Evolutionary conservation across 2,329 filamentous ascomycete species (phyloP), one percentile per base, ranked within the genome.

Genomic region (Epichloe sibirici): DNA sequence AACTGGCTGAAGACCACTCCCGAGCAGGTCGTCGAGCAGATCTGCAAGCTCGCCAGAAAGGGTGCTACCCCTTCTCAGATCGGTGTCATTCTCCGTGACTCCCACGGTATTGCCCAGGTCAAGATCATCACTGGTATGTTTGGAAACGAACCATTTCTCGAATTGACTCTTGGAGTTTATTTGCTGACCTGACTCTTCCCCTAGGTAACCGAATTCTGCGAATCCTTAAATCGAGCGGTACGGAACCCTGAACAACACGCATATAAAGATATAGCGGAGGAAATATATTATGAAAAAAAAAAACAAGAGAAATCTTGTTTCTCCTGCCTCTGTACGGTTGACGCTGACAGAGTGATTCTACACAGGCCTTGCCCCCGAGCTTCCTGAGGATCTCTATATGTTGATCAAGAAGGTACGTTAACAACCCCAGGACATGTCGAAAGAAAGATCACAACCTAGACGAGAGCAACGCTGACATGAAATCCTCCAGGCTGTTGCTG

Each of bases 371-470:
- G 91, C 93, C 66, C 93, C 94, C 73, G 90, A 97, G 74, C 85
- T 98, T 67, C 93, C 94, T 71, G 93, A 98, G 85, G 93, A 98
- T 77, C 86, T 97, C 65, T 98, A 97, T 86, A 95, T 95, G 88
- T 82, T 97, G 74, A 97, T 97, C 88, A 96, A 96, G 88, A 98
- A 98, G 90, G 91, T 94, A 72, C 56, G 67, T 52, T 35, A 50
- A 40, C 17, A 31, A 28, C 12, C 25, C 6, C 3, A 15, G 38
- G 6, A 34, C 6, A 12, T 5, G 23, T n/a, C 25, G 11, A 15
- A 47, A 23, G 28, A 31, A 47, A 15, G 13, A 4, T 23, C 5
- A 13, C 13, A 11, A 44, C 21, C 4, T 44, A 4, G 15, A 13
- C 8, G 15, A 45, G n/a, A 11, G 43, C 42, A 34, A 6, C 44